phyloP scores from a whole-genome alignment of 495 filamentous ascomycete species.

The Barbatosphaeria neglecta region DNA sequence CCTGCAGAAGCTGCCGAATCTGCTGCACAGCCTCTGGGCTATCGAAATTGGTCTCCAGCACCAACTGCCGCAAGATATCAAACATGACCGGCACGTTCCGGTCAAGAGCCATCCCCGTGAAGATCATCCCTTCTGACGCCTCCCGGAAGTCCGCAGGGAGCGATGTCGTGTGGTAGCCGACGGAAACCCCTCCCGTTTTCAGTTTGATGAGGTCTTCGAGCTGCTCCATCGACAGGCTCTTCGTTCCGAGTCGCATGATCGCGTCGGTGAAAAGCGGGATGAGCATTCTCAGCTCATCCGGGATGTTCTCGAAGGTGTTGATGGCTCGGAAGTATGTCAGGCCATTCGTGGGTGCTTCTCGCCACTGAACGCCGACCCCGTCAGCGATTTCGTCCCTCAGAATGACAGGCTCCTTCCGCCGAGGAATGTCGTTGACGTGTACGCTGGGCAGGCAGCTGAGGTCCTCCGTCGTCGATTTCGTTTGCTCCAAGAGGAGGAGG shows the following conservation, averaged over 20 bases:
- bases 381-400: constrained; percentile 57
- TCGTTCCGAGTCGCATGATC: constrained; percentile 85
- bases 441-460: constrained; percentile 80
- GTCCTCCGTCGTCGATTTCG: constrained; percentile 68
- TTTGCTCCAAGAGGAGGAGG: constrained; percentile 72
- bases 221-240: constrained; percentile 79
- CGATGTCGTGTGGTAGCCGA: constrained; percentile 65
- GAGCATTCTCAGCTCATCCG: constrained; percentile 71
- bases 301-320: constrained; percentile 65
- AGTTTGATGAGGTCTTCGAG: constrained; percentile 91
- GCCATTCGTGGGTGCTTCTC: constrained; percentile 86
- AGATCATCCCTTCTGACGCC: constrained; percentile 67
- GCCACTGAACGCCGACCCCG: constrained; percentile 70
- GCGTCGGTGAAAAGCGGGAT: constrained; percentile 88
- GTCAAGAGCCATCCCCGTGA: constrained; percentile 79
- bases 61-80: constrained; percentile 63
- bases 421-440: constrained; percentile 75
- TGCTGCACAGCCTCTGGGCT: constrained; percentile 65
- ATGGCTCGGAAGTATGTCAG: constrained; percentile 92
- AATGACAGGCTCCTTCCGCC: constrained; percentile 57
- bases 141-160: constrained; percentile 57
- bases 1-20: constrained; percentile 75
- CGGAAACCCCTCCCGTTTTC: constrained; percentile 85
- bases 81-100: constrained; percentile 85
- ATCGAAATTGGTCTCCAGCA: constrained; percentile 82